phyloP scores from a whole-genome alignment of 352 stramenopile genomes.

The Pythium dissotocum region DNA sequence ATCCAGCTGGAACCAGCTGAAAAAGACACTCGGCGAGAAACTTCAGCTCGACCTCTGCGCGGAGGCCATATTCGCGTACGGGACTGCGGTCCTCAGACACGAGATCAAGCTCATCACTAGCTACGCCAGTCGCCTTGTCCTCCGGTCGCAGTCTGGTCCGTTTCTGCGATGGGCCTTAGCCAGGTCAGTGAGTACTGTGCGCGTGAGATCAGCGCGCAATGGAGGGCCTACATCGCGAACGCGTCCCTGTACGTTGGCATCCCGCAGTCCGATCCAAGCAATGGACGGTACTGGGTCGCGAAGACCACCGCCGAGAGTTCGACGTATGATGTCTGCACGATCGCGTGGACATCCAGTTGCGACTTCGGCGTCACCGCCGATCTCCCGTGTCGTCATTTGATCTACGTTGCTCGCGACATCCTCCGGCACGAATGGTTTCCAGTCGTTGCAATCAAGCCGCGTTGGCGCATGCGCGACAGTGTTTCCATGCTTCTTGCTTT shows the following conservation, averaged over 20 bases:
- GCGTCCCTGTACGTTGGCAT: no score
- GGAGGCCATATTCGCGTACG: background rate
- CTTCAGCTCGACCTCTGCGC: constrained; percentile 2
- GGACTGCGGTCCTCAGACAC: background rate
- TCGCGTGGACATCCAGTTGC: background rate
- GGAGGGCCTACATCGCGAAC: no score
- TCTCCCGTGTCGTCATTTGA: background rate
- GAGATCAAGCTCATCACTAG: background rate
- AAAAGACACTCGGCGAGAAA: background rate
- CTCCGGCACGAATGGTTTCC: background rate
- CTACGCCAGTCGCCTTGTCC: background rate
- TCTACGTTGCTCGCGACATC: background rate
- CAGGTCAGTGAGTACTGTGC: no score
- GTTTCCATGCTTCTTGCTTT: background rate
- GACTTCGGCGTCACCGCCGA: background rate
- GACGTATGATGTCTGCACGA: background rate
- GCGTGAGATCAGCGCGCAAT: no score
- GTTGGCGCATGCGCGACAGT: background rate
- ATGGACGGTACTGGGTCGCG: no score
- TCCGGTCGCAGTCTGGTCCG: background rate
- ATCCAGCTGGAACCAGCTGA: constrained; percentile 9
- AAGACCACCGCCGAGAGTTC: background rate
- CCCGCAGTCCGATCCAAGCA: no score
- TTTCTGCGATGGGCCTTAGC: background rate
- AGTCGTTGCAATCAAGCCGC: background rate